phyloP scores from a whole-genome alignment of 1,284 basidiomycete genomes.

The Pascua guehoae region DNA sequence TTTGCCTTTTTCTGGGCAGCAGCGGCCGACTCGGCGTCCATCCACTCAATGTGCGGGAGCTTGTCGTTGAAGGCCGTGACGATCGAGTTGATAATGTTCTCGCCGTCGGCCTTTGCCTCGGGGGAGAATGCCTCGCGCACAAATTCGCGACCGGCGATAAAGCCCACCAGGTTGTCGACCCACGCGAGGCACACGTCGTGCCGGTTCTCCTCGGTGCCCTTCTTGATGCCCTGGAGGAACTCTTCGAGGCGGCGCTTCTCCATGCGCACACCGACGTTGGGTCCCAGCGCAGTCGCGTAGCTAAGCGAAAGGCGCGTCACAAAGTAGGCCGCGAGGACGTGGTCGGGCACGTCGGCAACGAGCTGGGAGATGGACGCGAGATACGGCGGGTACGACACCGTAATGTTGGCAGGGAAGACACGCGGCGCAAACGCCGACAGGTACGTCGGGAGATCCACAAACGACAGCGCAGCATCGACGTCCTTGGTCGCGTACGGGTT shows the following conservation, averaged over 20 bases:
- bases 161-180: conserved; percentile 52
- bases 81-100: conserved; percentile 78
- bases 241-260: conserved; percentile 67
- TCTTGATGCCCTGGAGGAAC: conserved; percentile 75
- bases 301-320: conserved; percentile 64
- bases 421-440: conserved; percentile 79
- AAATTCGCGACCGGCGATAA: conserved; percentile 61
- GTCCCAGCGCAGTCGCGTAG: conserved; percentile 67
- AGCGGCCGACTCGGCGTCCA: conserved; percentile 77
- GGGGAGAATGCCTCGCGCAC: conserved; percentile 82
- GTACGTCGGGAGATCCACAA: conserved; percentile 78
- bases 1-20: conserved; percentile 75
- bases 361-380: conserved; percentile 65
- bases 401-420: conserved; percentile 67
- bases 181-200: conserved; percentile 58
- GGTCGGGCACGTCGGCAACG: conserved; percentile 63
- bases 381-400: conserved; percentile 82
- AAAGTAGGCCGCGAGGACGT: conserved; percentile 76
- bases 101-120: conserved; percentile 73
- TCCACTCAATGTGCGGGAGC: conserved; percentile 76
- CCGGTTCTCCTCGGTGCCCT: conserved; percentile 77
- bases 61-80: conserved; percentile 79
- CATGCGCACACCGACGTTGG: conserved; percentile 69
- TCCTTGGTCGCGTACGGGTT: conserved; percentile 73
- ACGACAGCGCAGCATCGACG: conserved; percentile 66